These are phyloP conservation scores for Chaetomium globosum DNA, from an alignment of 2,329 filamentous ascomycete genomes.

Conservation along the genomic window DNA sequence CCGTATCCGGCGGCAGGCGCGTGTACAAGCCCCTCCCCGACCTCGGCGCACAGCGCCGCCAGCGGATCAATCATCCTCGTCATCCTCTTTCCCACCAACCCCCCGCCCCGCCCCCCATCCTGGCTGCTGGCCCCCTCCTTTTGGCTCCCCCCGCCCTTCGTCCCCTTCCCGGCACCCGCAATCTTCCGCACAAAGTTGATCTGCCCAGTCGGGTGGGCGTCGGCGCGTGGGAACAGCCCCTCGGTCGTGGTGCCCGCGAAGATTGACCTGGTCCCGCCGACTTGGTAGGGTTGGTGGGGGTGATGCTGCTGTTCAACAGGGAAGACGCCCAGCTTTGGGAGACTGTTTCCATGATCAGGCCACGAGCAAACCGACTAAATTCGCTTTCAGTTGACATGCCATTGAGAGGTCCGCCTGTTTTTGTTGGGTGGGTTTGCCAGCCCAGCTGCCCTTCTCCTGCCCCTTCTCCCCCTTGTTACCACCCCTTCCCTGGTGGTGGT, in stretches of 20 bases:
- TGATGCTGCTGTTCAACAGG: constrained; percentile 16
- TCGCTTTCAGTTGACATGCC: too few relatives aligned
- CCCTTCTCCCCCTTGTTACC: constrained; percentile 26
- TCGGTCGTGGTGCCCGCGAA: constrained; percentile 39
- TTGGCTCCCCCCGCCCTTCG: constrained; percentile 10
- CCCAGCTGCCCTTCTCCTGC: constrained; percentile 43
- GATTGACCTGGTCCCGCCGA: constrained; percentile 34
- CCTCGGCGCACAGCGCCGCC: constrained; percentile 38
- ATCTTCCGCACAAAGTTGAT: constrained; percentile 47
- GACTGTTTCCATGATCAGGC: too few relatives aligned
- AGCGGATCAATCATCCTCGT: constrained; percentile 39
- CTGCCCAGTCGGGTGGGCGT: constrained; percentile 43
- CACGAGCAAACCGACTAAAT: too few relatives aligned
- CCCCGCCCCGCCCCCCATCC: constrained; percentile 17
- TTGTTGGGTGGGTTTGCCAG: constrained; percentile 47
- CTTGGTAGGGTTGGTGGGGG: not conserved
- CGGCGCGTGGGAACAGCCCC: constrained; percentile 42
- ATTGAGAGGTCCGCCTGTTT: constrained; percentile 65
- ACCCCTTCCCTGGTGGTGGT: constrained; percentile 22
- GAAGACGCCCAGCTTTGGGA: constrained; percentile 70
- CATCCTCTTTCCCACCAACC: constrained; percentile 35
- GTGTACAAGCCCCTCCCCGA: constrained; percentile 39
- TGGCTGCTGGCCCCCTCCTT: constrained; percentile 4
- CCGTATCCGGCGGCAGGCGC: constrained; percentile 36
- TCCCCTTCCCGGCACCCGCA: not conserved